Conservation (phyloP, 2,329 filamentous ascomycete genomes). For the Colletotrichum gloeosporioides region DNA sequence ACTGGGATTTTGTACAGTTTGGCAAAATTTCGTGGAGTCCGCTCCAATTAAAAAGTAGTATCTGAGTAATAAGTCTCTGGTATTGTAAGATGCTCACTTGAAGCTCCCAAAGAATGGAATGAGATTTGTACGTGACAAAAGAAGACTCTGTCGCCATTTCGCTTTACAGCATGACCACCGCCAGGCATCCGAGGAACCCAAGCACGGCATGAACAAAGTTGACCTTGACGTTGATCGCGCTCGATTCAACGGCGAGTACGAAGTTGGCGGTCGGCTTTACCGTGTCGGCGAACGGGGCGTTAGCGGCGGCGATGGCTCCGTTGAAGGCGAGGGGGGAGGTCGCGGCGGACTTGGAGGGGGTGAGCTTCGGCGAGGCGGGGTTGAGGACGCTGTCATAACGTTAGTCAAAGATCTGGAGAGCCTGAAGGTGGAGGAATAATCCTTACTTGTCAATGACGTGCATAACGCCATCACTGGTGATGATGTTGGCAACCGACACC, state of each 20-base stretch:
- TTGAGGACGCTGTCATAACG: slow-evolving; percentile 40
- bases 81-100: not conserved
- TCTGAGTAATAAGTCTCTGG: not conserved
- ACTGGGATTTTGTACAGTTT: too few species aligned
- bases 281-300: slow-evolving; percentile 60
- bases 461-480: slow-evolving; percentile 62
- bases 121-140: not conserved
- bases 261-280: slow-evolving; percentile 36
- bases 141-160: not conserved
- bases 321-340: slow-evolving; percentile 58
- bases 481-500: slow-evolving; percentile 54
- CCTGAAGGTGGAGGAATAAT: not conserved
- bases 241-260: slow-evolving; percentile 22
- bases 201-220: slow-evolving; percentile 24
- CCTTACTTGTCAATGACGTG: slow-evolving; percentile 63
- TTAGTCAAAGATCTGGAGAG: slow-evolving; percentile 17
- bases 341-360: slow-evolving; percentile 37
- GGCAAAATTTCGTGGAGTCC: not conserved
- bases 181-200: slow-evolving; percentile 21
- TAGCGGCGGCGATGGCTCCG: slow-evolving; percentile 51
- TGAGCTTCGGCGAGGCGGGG: slow-evolving; percentile 30
- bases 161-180: slow-evolving; percentile 11
- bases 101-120: not conserved
- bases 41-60: not conserved
- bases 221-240: slow-evolving; percentile 24